Percentiles rank a stretch among this genome's conserved stretches.
phyloP scores from a whole-genome alignment of 768 basidiomycete genomes.

The Russula sp. region DNA sequence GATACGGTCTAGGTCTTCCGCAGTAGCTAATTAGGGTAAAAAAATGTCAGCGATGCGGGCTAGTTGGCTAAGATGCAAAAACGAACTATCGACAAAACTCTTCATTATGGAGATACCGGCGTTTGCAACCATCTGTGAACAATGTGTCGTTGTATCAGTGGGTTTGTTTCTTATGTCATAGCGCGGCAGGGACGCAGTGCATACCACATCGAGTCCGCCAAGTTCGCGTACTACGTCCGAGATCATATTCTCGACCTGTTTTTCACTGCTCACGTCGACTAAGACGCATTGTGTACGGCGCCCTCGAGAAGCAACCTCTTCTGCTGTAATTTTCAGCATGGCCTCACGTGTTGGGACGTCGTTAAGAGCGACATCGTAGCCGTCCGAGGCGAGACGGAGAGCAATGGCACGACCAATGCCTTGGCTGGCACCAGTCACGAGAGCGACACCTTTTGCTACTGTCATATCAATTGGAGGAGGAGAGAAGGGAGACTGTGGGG shows the following conservation, averaged over 20 bases:
- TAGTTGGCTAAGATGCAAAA: background rate
- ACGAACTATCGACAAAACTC: conserved; percentile 30
- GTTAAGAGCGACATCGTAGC: conserved; percentile 37
- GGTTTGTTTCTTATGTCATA: background rate
- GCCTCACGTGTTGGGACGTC: conserved; percentile 35
- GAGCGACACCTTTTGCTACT: background rate
- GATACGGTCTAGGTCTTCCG: conserved; percentile 30
- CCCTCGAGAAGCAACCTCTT: conserved; percentile 28
- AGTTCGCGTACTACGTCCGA: conserved; percentile 30
- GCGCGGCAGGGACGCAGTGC: conserved; percentile 3
- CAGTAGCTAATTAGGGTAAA: conserved; percentile 20
- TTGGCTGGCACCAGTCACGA: conserved; percentile 29
- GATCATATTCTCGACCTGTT: conserved; percentile 33
- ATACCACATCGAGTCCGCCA: conserved; percentile 38
- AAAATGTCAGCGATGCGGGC: background rate
- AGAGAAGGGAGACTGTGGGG: background rate
- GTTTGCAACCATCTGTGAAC: conserved; percentile 33
- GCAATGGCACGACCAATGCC: conserved; percentile 36
- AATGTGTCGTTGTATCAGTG: background rate
- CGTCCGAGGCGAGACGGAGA: conserved; percentile 38
- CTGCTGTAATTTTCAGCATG: conserved; percentile 33
- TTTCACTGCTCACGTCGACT: conserved; percentile 28
- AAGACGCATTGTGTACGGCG: conserved; percentile 30
- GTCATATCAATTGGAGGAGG: conserved; percentile 8
- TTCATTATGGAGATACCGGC: conserved; percentile 30